phyloP scores from a whole-genome alignment of 2,329 filamentous ascomycete genomes.

The Penicillium nordicum region DNA sequence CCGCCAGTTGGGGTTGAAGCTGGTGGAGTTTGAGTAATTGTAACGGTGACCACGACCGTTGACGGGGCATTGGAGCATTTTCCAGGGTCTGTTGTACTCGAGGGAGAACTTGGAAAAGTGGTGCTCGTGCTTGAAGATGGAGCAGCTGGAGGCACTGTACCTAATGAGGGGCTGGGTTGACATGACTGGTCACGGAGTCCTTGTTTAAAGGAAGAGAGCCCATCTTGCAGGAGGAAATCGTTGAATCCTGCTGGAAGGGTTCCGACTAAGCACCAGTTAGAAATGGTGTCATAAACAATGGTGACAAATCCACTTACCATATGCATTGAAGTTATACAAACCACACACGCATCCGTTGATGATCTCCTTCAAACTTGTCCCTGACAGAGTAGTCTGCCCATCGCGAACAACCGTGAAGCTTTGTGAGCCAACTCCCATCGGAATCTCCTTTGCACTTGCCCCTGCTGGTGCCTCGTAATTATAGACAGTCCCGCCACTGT shows the following conservation, averaged over 20 bases:
- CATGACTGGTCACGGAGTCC: constrained; percentile 23
- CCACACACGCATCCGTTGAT: constrained; percentile 20
- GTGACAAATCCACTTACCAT: constrained; percentile 20
- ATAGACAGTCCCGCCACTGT: constrained; percentile 13
- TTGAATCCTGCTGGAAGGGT: constrained; percentile 19
- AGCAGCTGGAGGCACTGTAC: constrained; percentile 12
- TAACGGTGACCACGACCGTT: constrained; percentile 6
- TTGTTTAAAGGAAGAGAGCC: constrained; percentile 20
- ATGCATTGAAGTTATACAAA: constrained; percentile 44
- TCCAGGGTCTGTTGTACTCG: neutral
- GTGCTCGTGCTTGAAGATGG: neutral
- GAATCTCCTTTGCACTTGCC: constrained; percentile 41
- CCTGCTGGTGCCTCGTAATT: constrained; percentile 39
- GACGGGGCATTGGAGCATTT: neutral
- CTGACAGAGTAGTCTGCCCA: constrained; percentile 30
- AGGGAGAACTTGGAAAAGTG: neutral
- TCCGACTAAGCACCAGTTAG: constrained; percentile 16
- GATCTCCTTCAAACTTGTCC: constrained; percentile 18
- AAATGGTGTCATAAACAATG: neutral
- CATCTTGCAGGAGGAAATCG: constrained; percentile 21
- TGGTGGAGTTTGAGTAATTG: constrained; percentile 4
- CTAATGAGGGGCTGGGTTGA: constrained; percentile 23
- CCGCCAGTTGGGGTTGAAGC: neutral
- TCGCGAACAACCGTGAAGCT: constrained; percentile 44
- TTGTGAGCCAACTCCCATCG: constrained; percentile 45